A percentile compares a stretch with the other conserved stretches of the same genome.
Conservation (phyloP, 495 filamentous ascomycete species). For the Aspergillus bridgeri region DNA sequence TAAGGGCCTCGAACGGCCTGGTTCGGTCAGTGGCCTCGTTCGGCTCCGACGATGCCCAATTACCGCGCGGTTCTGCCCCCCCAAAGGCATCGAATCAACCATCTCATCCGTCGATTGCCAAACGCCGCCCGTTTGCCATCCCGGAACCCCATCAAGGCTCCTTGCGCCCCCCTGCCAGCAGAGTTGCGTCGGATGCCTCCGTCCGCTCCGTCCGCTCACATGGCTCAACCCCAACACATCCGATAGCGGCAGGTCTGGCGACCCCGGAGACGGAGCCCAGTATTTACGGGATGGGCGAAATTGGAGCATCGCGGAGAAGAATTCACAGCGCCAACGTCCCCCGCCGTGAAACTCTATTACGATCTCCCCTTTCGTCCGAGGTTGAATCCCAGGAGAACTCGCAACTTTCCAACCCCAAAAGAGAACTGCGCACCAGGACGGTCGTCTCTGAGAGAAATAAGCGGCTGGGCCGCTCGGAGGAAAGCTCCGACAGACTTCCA, state of each 20-base stretch:
- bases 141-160: slow-evolving; percentile 51
- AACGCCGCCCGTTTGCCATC: slow-evolving; percentile 54
- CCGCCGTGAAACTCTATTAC: slow-evolving; percentile 33
- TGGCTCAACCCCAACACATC: slow-evolving; percentile 26
- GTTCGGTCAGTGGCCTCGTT: slow-evolving; percentile 48
- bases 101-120: slow-evolving; percentile 25
- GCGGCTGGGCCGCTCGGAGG: slow-evolving; percentile 10
- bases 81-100: slow-evolving; percentile 28
- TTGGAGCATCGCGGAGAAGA: slow-evolving; percentile 25
- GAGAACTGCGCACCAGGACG: slow-evolving; percentile 15
- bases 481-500: slow-evolving; percentile 7
- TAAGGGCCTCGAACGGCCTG: slow-evolving; percentile 54
- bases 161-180: slow-evolving; percentile 27
- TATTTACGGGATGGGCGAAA: slow-evolving; percentile 29
- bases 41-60: slow-evolving; percentile 29
- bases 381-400: slow-evolving; percentile 23
- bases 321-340: slow-evolving; percentile 35
- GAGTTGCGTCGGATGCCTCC: slow-evolving; percentile 35
- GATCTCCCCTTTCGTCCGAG: slow-evolving; percentile 40
- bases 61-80: slow-evolving; percentile 24
- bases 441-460: slow-evolving; percentile 16
- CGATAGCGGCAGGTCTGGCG: slow-evolving; percentile 35
- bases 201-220: slow-evolving; percentile 32
- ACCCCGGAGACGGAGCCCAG: slow-evolving; percentile 44
- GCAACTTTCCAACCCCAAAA: slow-evolving; percentile 15